A percentile compares a stretch with the other conserved stretches of the same genome.
These are phyloP conservation scores for Discostella stelligeroides DNA, from an alignment of 108 stramenopile genomes.

Conservation along the genomic window DNA sequence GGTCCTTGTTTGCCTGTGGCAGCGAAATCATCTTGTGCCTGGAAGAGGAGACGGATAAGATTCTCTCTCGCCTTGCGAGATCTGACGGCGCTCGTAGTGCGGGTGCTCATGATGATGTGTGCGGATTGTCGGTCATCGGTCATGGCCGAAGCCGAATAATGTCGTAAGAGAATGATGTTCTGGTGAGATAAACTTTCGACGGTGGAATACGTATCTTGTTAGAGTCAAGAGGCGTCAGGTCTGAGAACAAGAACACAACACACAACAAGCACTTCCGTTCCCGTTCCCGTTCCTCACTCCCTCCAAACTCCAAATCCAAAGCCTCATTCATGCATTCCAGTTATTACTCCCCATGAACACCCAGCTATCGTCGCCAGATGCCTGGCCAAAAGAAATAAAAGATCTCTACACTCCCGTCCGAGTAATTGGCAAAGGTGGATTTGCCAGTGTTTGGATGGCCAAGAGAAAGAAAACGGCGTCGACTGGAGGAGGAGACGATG, in stretches of 20 bases:
- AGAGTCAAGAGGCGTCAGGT: too few species aligned
- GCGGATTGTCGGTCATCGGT: too few species aligned
- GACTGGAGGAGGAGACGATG: conserved; percentile 31
- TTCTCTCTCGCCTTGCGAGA: conserved; percentile 31
- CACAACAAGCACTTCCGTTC: too few species aligned
- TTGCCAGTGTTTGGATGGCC: conserved; percentile 85
- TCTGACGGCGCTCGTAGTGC: conserved; percentile 34
- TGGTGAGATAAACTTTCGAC: too few species aligned
- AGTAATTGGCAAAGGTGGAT: conserved; percentile 73
- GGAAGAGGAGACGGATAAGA: conserved; percentile 46
- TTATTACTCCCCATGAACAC: too few species aligned
- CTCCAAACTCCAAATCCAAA: too few species aligned
- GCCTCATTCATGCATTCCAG: too few species aligned
- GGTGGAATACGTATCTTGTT: too few species aligned
- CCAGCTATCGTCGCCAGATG: conserved; percentile 7
- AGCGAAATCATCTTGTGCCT: neutral
- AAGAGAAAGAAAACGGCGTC: conserved; percentile 28
- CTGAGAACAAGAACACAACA: too few species aligned
- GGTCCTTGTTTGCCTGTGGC: neutral
- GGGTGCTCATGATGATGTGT: conserved; percentile 38
- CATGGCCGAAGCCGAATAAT: too few species aligned
- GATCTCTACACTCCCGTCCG: conserved; percentile 75
- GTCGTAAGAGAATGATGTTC: too few species aligned
- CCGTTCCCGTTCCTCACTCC: too few species aligned
- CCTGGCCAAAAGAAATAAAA: conserved; percentile 72